Percentiles rank a stretch among this genome's conserved stretches.
These are phyloP conservation scores for Xenosphaeropsis pyriputrescens DNA, from an alignment of 2,329 filamentous ascomycete genomes.

Conservation along the genomic window DNA sequence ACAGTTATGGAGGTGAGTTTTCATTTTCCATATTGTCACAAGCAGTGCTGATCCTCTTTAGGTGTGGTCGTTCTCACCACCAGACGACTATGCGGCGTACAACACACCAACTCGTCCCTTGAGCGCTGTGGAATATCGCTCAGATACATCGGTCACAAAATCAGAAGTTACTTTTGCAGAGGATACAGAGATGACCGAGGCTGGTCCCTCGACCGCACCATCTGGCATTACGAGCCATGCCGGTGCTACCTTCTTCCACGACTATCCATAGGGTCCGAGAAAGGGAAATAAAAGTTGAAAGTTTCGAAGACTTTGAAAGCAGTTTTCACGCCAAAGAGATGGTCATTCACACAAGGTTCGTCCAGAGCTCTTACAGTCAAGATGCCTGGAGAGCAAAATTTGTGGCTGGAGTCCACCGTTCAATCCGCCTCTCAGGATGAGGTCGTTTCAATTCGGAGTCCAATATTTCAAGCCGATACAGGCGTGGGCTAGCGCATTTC, in stretches of 20 bases:
- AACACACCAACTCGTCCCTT: conserved; percentile 11
- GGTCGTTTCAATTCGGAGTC: too few species aligned
- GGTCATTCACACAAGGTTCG: too few species aligned
- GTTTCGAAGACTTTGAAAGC: too few species aligned
- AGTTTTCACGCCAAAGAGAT: too few species aligned
- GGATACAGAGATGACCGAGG: conserved; percentile 16
- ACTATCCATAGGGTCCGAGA: conserved; percentile 9
- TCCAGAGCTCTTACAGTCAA: too few species aligned
- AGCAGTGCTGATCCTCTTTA: conserved; percentile 24
- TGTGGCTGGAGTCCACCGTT: not conserved
- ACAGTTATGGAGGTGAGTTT: conserved; percentile 90
- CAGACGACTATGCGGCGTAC: conserved; percentile 37
- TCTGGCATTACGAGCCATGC: conserved; percentile 6
- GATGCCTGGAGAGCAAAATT: not conserved
- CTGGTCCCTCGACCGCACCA: conserved; percentile 14
- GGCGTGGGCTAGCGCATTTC: too few species aligned
- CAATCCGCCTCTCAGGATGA: too few species aligned
- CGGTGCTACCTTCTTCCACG: conserved; percentile 16
- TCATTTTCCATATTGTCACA: conserved; percentile 1
- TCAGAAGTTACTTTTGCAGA: conserved; percentile 1
- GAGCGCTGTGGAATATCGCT: conserved; percentile 17
- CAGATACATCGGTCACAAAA: conserved; percentile 21
- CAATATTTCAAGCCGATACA: too few species aligned
- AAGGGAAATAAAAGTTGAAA: not conserved
- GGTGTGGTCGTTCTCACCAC: conserved; percentile 93